Base-by-base conservation (phyloP, 2,329 filamentous ascomycete species). In the Pseudogymnoascus sp. region DNA sequence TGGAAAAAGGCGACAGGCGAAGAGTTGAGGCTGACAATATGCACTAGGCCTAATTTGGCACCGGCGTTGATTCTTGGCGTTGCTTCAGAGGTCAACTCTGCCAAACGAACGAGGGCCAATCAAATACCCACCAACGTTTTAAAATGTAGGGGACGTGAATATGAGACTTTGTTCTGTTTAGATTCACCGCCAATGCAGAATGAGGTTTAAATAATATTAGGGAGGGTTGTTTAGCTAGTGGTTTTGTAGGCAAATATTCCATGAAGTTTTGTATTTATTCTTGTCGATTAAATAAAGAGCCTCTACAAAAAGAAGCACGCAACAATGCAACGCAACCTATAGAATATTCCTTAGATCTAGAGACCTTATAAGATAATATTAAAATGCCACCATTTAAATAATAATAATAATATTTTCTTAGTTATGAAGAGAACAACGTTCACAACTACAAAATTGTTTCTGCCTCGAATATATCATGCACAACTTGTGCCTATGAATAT, bases 1-100 rank as follows among this genome's bases (percentile, higher is more conserved):
- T 41, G 35, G 38, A 60, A 60, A 60, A 60, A 60, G 58, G 58
- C 58, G 58, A 38, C 58, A 39, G 58, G 35, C 22, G 58, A 60
- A 60, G 58, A 55, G 49, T 60, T 60, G 58, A 60, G 58, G 74
- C 72, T 74, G 72, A 72, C 73, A 70, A 66, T 60, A 52, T 5
- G 52, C 71, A 68, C 77, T 79, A 78, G 65, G n/a, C 75, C 69
- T 2, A 2, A 67, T 69, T 68, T 12, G 68, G 71, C 58, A 63
- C 62, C 67, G 49, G 49, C 49, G 49, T 55, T 33, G n/a, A 7
- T 33, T 55, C 49, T 55, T 55, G 49, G 49, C 49, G 49, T 55
- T 55, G 49, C 49, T 35, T 33, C 49, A 33, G 49, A 55, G n/a
- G n/a, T 35, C 28, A 55, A 55, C 28, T 33, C 28, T 22, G 11